phyloP scores from a whole-genome alignment of 257 asterid genomes.

The Przewalskia tangutica region DNA sequence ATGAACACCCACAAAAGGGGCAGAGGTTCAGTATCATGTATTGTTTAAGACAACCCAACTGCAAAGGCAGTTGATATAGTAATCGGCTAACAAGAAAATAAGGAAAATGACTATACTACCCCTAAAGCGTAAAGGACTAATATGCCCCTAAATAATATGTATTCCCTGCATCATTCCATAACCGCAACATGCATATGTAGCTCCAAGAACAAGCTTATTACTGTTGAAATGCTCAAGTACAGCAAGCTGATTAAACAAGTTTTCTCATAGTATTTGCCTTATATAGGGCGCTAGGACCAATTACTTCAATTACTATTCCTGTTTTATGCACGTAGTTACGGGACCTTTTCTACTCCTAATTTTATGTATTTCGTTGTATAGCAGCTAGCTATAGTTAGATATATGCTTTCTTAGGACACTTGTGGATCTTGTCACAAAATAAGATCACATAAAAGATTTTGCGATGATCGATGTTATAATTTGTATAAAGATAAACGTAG shows the following conservation, averaged over 20 bases:
- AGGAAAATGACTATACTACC: no score
- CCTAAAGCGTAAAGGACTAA: no score
- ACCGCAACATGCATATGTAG: no score
- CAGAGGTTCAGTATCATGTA: no score
- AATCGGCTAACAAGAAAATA: no score
- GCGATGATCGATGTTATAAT: not conserved
- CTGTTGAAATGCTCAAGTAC: not conserved
- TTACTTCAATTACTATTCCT: not conserved
- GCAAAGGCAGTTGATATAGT: no score
- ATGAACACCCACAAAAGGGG: no score
- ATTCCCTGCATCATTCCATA: no score
- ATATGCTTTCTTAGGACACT: not conserved
- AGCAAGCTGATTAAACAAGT: not conserved
- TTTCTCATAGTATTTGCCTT: not conserved
- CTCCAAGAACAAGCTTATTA: not conserved
- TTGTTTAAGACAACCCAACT: no score
- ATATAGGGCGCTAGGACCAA: not conserved
- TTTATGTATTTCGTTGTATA: not conserved
- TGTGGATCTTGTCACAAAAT: not conserved
- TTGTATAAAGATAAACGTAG: no score
- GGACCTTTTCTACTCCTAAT: not conserved
- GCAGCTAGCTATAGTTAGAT: not conserved
- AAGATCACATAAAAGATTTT: not conserved
- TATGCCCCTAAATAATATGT: no score
- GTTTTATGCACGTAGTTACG: not conserved